A percentile compares a stretch with the other conserved stretches of the same genome.
phyloP scores from a whole-genome alignment of 2,329 filamentous ascomycete species.

The Paecilomyces formosus region DNA sequence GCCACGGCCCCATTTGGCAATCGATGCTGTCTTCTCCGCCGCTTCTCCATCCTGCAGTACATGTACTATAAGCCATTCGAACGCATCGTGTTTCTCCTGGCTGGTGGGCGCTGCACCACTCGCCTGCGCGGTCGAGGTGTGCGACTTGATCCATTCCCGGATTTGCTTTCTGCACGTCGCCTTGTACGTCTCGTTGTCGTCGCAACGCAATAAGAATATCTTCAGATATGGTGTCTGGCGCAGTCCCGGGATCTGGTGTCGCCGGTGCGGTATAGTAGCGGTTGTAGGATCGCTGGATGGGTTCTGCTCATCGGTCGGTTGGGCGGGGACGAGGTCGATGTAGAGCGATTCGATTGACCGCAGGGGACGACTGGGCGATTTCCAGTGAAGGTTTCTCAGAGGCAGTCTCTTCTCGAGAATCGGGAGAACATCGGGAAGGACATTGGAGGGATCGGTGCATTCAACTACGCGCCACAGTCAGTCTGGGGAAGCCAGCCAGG shows the following conservation, averaged over 20 bases:
- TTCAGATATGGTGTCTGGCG: slow-evolving; percentile 92
- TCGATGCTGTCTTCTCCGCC: slow-evolving; percentile 57
- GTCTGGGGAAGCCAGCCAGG: slow-evolving; percentile 6
- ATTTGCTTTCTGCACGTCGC: slow-evolving; percentile 66
- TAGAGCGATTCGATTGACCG: slow-evolving; percentile 91
- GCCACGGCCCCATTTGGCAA: slow-evolving; percentile 69
- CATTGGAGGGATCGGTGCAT: slow-evolving; percentile 86
- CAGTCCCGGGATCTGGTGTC: slow-evolving; percentile 92
- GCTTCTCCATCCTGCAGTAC: slow-evolving; percentile 73
- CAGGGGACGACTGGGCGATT: slow-evolving; percentile 82
- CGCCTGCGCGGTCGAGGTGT: slow-evolving; percentile 53
- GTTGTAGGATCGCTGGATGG: slow-evolving; percentile 29
- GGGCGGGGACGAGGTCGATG: slow-evolving; percentile 71
- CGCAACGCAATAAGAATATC: slow-evolving; percentile 79
- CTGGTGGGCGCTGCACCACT: slow-evolving; percentile 43
- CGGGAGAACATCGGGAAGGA: slow-evolving; percentile 75
- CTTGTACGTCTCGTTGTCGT: slow-evolving; percentile 95
- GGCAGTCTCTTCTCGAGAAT: slow-evolving; percentile 73
- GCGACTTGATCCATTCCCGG: slow-evolving; percentile 81
- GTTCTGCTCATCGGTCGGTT: slow-evolving; percentile 29
- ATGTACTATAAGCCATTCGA: slow-evolving; percentile 90
- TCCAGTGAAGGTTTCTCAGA: slow-evolving; percentile 90
- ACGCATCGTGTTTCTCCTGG: slow-evolving; percentile 91
- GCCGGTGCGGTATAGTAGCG: slow-evolving; percentile 43
- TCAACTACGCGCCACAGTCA: slow-evolving; percentile 57